These are phyloP conservation scores for Lactarius sp. DNA, from an alignment of 768 basidiomycete species.

Conservation along the genomic window DNA sequence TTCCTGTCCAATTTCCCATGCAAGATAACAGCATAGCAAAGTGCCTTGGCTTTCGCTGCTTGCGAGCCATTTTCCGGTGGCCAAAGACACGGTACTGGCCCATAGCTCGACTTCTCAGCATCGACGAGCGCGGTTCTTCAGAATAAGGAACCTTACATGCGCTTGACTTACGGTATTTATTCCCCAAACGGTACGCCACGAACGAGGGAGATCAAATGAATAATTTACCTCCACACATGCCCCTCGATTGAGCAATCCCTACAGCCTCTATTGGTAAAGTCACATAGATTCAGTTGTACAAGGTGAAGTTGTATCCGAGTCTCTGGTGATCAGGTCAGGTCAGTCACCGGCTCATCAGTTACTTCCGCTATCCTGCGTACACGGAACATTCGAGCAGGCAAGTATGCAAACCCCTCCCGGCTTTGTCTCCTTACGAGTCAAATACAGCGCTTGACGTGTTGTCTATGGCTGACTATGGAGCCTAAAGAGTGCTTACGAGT, in stretches of 20 bases:
- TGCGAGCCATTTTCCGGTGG: background rate
- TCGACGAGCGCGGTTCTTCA: background rate
- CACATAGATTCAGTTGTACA: too few relatives aligned
- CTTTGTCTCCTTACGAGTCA: background rate
- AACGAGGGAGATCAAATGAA: background rate
- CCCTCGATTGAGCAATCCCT: background rate
- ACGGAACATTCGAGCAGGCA: background rate
- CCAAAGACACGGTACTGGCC: background rate
- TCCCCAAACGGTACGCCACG: background rate
- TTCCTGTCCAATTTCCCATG: background rate
- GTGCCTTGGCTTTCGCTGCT: background rate
- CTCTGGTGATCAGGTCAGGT: too few relatives aligned
- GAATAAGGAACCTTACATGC: background rate
- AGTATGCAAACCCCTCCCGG: background rate
- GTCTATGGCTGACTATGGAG: background rate
- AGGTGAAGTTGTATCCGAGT: too few relatives aligned
- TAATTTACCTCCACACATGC: background rate
- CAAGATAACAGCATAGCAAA: background rate
- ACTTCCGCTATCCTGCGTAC: background rate
- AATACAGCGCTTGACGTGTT: background rate
- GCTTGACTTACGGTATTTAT: too few relatives aligned
- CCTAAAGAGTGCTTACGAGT: background rate
- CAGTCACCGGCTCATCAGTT: background rate
- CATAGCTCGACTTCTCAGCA: background rate
- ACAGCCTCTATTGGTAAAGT: too few relatives aligned